Evolutionary conservation across 2,329 filamentous ascomycete species (phyloP), one percentile per base, ranked within the genome.

Genomic region (Diaporthe amygdali): DNA sequence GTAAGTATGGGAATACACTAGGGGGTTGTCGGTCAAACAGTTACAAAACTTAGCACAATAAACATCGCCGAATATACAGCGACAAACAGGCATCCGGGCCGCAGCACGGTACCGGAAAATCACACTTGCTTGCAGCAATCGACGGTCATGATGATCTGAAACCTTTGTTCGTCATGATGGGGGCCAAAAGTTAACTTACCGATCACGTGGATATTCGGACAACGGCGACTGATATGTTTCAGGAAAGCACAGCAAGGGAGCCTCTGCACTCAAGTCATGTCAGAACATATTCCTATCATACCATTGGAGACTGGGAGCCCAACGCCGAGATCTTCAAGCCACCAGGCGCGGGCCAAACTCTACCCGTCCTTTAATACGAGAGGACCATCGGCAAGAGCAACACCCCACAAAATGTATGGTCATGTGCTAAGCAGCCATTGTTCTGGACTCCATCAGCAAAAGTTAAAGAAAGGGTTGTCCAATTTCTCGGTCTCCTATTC

Each of bases 41-140:
- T 64, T 27, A 30, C 5, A 25, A 15, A 30, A 64, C 44, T 14
- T 8, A 37, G 15, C 27, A 2, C 52, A 14, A 20, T 30, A 25
- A 25, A 41, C 32, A n/a, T 20, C 12, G 37, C 5, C 37, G 59
- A 30, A 7, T 25, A n/a, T 30, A 30, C 37, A 15, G 55, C 15
- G 34, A 20, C 59, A 49, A 41, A 49, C 54, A 27, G 27, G 46
- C 44, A 37, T 64, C 44, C 59, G 59, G 59, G 30, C 59, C 41
- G 59, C 59, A 34, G 32, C 15, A 64, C 59, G 44, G 59, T 49
- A 49, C 59, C 59, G 37, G 59, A 25, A 64, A 44, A 64, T 49
- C 44, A 64, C 44, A 49, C 59, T 27, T 25, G 10, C 5, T 14
- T 34, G 27, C 41, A 34, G 41, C 32, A 15, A 27, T 47, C 39